Conservation (phyloP, 257 asterid genomes). For the Solanum verrucosum region DNA sequence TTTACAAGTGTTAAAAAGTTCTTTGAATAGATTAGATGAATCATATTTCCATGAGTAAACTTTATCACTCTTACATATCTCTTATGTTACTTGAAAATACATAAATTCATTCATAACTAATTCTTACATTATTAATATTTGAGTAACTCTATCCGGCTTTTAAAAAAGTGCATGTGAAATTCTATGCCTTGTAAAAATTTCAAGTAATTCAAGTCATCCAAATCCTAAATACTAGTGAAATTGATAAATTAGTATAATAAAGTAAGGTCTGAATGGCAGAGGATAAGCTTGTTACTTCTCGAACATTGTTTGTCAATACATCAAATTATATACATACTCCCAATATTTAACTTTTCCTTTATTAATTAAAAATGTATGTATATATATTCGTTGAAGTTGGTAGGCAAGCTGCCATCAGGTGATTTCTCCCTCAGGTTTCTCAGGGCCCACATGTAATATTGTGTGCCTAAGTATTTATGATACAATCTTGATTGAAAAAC, state of each 20-base stretch:
- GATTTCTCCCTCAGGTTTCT: not conserved
- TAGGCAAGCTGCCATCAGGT: not conserved
- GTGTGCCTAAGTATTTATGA: not conserved
- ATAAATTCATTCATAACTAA: no score
- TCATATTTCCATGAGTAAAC: no score
- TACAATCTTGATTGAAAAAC: not conserved
- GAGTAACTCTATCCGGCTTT: no score
- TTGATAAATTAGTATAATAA: not conserved
- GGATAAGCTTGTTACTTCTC: not conserved
- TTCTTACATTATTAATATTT: no score
- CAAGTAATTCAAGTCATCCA: no score
- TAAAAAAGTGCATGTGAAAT: no score
- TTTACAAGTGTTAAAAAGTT: no score
- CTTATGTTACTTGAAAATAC: no score
- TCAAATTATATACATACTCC: not conserved
- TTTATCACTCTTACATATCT: no score
- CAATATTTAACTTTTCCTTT: not conserved
- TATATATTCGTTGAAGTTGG: not conserved
- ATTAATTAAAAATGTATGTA: no score
- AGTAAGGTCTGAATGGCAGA: not conserved
- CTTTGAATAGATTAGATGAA: no score
- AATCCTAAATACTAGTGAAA: not conserved
- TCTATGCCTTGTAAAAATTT: no score
- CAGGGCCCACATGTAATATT: not conserved
- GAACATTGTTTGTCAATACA: not conserved